phyloP scores from a whole-genome alignment of 2,329 filamentous ascomycete species.

The Harringtonia aguacate region DNA sequence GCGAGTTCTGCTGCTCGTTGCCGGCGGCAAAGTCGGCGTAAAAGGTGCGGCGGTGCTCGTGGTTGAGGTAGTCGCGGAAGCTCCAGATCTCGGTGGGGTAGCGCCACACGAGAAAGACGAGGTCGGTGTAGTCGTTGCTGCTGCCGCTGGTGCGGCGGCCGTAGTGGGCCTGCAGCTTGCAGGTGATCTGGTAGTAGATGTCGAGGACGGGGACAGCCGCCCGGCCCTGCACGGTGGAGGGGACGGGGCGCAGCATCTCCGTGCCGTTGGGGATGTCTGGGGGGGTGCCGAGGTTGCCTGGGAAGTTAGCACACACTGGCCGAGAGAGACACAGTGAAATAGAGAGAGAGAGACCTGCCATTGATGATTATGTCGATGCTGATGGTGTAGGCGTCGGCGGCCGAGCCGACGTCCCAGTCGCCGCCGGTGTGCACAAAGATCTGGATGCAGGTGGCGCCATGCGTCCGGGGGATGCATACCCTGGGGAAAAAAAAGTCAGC shows the following conservation, averaged over 20 bases:
- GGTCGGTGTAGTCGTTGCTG: constrained; percentile 8
- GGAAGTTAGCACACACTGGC: neutral
- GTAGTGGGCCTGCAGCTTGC: constrained; percentile 8
- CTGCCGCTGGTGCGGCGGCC: constrained; percentile 1
- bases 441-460: constrained; percentile 8
- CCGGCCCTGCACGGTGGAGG: constrained; percentile 3
- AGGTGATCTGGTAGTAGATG: constrained; percentile 7
- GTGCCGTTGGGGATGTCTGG: constrained; percentile 5
- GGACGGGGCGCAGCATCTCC: constrained; percentile 6
- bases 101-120: constrained; percentile 6
- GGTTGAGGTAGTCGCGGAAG: constrained; percentile 1
- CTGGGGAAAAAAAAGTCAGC: constrained; percentile 1
- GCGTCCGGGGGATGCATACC: constrained; percentile 7
- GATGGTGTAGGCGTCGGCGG: constrained; percentile 1
- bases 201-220: constrained; percentile 5
- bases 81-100: constrained; percentile 2
- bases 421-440: constrained; percentile 10
- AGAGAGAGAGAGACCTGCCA: neutral
- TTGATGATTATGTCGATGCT: constrained; percentile 9
- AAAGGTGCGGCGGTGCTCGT: constrained; percentile 1
- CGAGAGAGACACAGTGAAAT: neutral
- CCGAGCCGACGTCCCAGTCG: constrained; percentile 4
- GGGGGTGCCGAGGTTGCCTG: constrained; percentile 9
- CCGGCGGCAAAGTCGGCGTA: neutral
- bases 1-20: no score